Conservation (phyloP, 2,329 filamentous ascomycete species). For the Botryotinia narcissicola region DNA sequence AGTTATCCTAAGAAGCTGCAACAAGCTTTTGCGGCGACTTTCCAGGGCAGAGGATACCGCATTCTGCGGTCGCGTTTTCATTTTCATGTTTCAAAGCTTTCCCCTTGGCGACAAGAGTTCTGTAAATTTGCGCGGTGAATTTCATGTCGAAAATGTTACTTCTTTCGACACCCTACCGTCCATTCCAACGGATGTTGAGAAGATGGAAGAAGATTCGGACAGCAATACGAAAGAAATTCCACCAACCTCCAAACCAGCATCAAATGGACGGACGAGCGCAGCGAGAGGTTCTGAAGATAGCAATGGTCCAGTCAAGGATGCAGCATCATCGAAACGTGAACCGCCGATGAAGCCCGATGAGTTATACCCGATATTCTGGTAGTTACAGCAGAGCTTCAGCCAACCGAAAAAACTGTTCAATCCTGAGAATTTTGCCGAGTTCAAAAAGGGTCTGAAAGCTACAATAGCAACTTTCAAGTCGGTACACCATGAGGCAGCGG, state of each 20-base stretch:
- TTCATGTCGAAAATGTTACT: constrained; percentile 92
- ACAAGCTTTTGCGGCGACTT: constrained; percentile 86
- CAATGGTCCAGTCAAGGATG: constrained; percentile 44
- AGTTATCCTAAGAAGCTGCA: constrained; percentile 89
- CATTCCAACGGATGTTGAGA: constrained; percentile 44
- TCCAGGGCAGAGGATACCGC: constrained; percentile 97
- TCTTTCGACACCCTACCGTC: constrained; percentile 63
- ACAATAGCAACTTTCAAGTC: constrained; percentile 75
- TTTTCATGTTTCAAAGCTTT: constrained; percentile 98
- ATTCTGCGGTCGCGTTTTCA: constrained; percentile 96
- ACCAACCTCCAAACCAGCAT: constrained; percentile 12
- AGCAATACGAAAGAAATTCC: constrained; percentile 33
- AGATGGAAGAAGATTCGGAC: constrained; percentile 66
- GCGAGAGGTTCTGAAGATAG: constrained; percentile 36
- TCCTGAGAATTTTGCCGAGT: constrained; percentile 60
- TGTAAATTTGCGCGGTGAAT: constrained; percentile 93
- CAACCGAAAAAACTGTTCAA: constrained; percentile 83
- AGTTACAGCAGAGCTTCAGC: constrained; percentile 86
- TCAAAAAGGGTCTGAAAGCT: constrained; percentile 60
- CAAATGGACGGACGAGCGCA: constrained; percentile 24
- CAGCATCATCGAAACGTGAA: constrained; percentile 39
- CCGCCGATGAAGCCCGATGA: constrained; percentile 62
- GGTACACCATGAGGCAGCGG: constrained; percentile 50
- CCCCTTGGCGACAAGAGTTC: constrained; percentile 95
- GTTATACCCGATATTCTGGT: constrained; percentile 93